Evolutionary conservation across 768 basidiomycete species (phyloP), one percentile per base, ranked within the genome.

Genomic region (Mycena venus): DNA sequence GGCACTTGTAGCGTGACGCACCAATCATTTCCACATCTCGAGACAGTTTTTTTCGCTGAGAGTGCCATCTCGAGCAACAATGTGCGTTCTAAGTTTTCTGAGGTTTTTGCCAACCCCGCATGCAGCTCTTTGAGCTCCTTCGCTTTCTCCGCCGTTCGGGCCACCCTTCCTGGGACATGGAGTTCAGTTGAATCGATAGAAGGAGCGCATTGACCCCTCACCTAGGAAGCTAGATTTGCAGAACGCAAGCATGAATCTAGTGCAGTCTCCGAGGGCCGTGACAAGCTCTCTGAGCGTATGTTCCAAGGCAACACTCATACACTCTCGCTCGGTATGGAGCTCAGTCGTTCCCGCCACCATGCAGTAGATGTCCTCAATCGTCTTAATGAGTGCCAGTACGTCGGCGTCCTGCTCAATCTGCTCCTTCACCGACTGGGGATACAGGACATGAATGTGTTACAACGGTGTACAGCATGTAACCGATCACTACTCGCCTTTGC

Each of bases 361-460:
- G 56, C 1, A 4, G 58, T 61, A 40, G 4, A 70, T 55, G 14
- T 40, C 23, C 14, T 51, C 23, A 23, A 62, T 38, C 21, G 3
- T 21, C 23, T 62, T 62, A 34, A 62, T 29, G 25, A 61, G 60
- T 10, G 34, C 32, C 17, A 61, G 25, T 27, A 61, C 68, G 21
- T 23, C 68, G 15, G 59, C 59, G 10, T 70, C 68, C 38, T 70
- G 68, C 60, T 51, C 68, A 27, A 70, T 70, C 29, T 70, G 68
- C 38, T 40, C 49, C 68, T 62, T 51, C 15, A 70, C 59, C n/a
- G 38, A 51, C 68, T 70, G 62, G 2, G n/a, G n/a, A n/a, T n/a
- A n/a, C n/a, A n/a, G n/a, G 38, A 23, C 8, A 49, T 25, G 7
- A 11, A 36, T 21, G 23, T 4, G 21, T 10, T 32, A 7, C 2